Conservation (phyloP, 768 basidiomycete species). For the Macrocybe gigantea region DNA sequence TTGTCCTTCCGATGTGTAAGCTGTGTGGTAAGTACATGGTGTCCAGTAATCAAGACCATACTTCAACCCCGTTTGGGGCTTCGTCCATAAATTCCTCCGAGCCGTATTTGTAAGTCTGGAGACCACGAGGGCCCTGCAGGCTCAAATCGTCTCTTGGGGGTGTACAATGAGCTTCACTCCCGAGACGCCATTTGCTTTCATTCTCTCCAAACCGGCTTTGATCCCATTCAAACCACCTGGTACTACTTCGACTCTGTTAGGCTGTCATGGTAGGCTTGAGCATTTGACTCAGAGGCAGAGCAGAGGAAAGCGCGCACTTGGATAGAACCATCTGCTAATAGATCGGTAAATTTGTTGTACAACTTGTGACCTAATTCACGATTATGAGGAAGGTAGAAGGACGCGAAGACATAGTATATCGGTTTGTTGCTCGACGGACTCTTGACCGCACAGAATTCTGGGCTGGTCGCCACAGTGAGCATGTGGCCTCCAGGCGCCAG, state of each 20-base stretch:
- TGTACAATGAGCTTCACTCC: constrained; percentile 38
- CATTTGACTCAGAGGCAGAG: neutral
- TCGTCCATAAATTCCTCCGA: too few relatives aligned
- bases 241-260: constrained; percentile 35
- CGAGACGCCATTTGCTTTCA: constrained; percentile 34
- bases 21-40: too few relatives aligned
- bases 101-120: too few relatives aligned
- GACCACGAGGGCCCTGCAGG: too few relatives aligned
- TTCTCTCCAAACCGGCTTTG: constrained; percentile 29
- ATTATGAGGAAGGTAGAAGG: neutral
- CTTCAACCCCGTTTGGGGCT: too few relatives aligned
- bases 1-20: too few relatives aligned
- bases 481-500: constrained; percentile 28
- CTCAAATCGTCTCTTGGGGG: constrained; percentile 21
- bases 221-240: constrained; percentile 40
- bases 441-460: neutral
- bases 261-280: constrained; percentile 21
- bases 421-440: neutral
- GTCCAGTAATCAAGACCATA: too few relatives aligned
- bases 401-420: neutral
- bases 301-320: neutral
- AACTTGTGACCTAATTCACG: neutral
- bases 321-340: neutral
- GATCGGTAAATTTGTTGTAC: neutral
- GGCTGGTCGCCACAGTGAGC: neutral